Evolutionary conservation across 495 filamentous ascomycete genomes (phyloP).

Genomic region (Trichocladium uniseriatum): DNA sequence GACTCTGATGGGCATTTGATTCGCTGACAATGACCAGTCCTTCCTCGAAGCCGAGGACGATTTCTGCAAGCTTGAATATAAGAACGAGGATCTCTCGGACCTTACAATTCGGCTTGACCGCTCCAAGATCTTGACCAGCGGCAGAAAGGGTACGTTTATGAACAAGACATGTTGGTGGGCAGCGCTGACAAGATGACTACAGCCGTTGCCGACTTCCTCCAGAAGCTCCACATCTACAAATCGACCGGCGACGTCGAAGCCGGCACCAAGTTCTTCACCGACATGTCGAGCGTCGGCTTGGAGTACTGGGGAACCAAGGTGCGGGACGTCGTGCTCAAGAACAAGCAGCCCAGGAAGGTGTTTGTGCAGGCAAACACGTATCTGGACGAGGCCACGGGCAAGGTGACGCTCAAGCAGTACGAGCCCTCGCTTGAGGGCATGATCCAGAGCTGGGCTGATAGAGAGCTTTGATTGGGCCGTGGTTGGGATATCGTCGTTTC

Average conservation of each 20-base stretch:
- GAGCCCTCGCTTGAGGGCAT: constrained; percentile 76
- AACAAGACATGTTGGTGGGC: constrained; percentile 13
- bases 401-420: constrained; percentile 79
- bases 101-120: constrained; percentile 73
- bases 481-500: too few relatives aligned
- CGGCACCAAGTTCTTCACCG: constrained; percentile 66
- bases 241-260: constrained; percentile 72
- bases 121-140: constrained; percentile 62
- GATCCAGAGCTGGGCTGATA: constrained; percentile 84
- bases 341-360: constrained; percentile 88
- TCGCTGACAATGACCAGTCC: constrained; percentile 36
- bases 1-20: too few relatives aligned
- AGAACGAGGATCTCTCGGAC: constrained; percentile 67
- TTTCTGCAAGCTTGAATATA: constrained; percentile 72
- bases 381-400: constrained; percentile 54
- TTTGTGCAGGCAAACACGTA: constrained; percentile 92
- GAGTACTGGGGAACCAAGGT: constrained; percentile 73
- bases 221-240: constrained; percentile 90
- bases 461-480: constrained; percentile 48
- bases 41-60: constrained; percentile 78
- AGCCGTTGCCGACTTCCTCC: constrained; percentile 81
- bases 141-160: constrained; percentile 39
- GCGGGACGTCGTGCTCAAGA: constrained; percentile 66
- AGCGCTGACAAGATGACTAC: constrained; percentile 6
- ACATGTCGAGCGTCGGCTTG: constrained; percentile 70